Evolutionary conservation across 2,329 filamentous ascomycete species (phyloP).

Genomic region (Clonostachys sp.): DNA sequence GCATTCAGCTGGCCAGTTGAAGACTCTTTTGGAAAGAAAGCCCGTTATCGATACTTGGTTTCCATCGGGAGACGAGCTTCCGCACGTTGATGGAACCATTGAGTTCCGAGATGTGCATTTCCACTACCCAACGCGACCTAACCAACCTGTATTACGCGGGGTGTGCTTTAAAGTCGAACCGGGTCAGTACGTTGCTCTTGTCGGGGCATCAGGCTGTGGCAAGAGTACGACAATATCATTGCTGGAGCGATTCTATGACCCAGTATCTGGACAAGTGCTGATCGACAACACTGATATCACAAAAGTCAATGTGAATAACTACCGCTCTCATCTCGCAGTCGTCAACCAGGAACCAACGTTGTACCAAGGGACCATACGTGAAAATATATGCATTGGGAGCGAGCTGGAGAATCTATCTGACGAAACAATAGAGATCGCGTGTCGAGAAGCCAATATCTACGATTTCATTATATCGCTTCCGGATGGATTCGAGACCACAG

Average conservation of each 20-base stretch:
- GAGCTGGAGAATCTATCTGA: slow-evolving; percentile 62
- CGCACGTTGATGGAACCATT: slow-evolving; percentile 53
- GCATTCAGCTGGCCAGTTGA: slow-evolving; percentile 74
- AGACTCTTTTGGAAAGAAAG: slow-evolving; percentile 72
- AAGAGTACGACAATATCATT: slow-evolving; percentile 93
- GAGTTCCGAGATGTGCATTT: slow-evolving; percentile 95
- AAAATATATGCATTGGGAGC: slow-evolving; percentile 83
- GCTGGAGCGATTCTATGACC: slow-evolving; percentile 92
- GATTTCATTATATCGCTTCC: slow-evolving; percentile 81
- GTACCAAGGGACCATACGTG: slow-evolving; percentile 86
- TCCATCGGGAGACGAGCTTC: slow-evolving; percentile 36
- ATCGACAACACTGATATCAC: slow-evolving; percentile 82
- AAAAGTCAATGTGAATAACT: slow-evolving; percentile 77
- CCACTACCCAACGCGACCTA: slow-evolving; percentile 88
- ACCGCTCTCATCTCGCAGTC: slow-evolving; percentile 77
- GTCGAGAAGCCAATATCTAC: slow-evolving; percentile 78
- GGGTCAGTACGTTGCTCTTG: slow-evolving; percentile 46
- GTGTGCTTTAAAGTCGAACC: neutral
- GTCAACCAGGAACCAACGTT: slow-evolving; percentile 93
- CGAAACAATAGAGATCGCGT: slow-evolving; percentile 55
- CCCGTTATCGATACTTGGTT: slow-evolving; percentile 82
- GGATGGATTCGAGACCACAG: slow-evolving; percentile 87
- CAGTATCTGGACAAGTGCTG: slow-evolving; percentile 72
- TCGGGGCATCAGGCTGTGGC: slow-evolving; percentile 88
- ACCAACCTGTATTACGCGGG: neutral